Evolutionary conservation across 768 basidiomycete species (phyloP).

Genomic region (Termitomyces titanicus): DNA sequence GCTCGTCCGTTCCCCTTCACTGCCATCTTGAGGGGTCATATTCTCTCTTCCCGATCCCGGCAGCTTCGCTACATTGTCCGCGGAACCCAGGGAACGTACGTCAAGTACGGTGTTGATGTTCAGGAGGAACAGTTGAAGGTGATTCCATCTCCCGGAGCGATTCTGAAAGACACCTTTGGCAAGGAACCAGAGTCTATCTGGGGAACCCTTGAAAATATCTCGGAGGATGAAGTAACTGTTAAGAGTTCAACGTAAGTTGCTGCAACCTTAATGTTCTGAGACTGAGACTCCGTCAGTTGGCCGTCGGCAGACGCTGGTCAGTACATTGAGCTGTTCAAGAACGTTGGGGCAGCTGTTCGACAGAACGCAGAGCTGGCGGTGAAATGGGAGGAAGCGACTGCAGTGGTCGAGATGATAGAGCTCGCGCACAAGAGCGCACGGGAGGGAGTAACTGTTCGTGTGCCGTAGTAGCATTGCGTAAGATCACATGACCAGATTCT

Average conservation of each 20-base stretch:
- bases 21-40: constrained; percentile 64
- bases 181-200: constrained; percentile 59
- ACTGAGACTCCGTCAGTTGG: constrained; percentile 42
- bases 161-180: constrained; percentile 48
- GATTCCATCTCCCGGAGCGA: constrained; percentile 42
- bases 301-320: constrained; percentile 54
- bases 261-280: background rate
- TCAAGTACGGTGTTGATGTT: constrained; percentile 73
- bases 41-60: constrained; percentile 59
- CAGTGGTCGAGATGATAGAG: constrained; percentile 76
- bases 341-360: constrained; percentile 62
- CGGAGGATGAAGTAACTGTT: constrained; percentile 40
- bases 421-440: constrained; percentile 63
- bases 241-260: constrained; percentile 31
- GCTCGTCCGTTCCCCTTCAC: constrained; percentile 52
- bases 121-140: constrained; percentile 77
- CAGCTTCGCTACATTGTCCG: constrained; percentile 74
- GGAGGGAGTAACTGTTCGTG: constrained; percentile 44
- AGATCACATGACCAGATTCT: constrained; percentile 8
- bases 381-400: constrained; percentile 70
- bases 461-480: constrained; percentile 18
- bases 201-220: constrained; percentile 58
- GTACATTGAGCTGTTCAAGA: constrained; percentile 61
- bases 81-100: constrained; percentile 67
- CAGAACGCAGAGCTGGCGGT: constrained; percentile 50